These are phyloP conservation scores for Sonneratia caseolaris DNA, from an alignment of 345 rosid species.

Conservation along the genomic window DNA sequence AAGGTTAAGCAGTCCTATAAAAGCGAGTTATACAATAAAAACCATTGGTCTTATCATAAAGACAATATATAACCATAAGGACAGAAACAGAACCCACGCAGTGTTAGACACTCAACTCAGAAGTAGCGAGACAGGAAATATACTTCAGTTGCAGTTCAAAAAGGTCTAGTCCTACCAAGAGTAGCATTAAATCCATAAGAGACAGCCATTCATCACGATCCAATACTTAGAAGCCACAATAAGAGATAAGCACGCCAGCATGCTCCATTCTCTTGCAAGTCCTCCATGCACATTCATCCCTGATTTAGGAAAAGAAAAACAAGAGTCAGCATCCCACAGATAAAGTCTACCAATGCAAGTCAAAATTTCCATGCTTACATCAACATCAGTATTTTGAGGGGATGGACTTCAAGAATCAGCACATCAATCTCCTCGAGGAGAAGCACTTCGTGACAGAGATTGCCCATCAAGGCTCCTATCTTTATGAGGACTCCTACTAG, in stretches of 20 bases:
- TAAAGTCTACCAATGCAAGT: not conserved
- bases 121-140: not conserved
- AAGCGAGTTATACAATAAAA: constrained; percentile 1
- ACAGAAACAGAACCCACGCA: not conserved
- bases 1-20: not conserved
- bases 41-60: constrained; percentile 1
- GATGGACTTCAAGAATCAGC: constrained; percentile 22
- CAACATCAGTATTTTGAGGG: constrained; percentile 5
- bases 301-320: not conserved
- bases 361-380: constrained; percentile 3
- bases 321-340: constrained; percentile 5
- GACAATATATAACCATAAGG: not conserved
- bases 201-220: constrained; percentile 3
- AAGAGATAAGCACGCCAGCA: constrained; percentile 2
- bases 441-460: constrained; percentile 19
- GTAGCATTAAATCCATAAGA: constrained; percentile 6
- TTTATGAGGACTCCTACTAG: constrained; percentile 26
- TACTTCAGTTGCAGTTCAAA: not conserved
- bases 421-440: constrained; percentile 19
- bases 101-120: not conserved
- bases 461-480: constrained; percentile 17
- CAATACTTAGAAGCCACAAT: constrained; percentile 3
- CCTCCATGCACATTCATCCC: not conserved
- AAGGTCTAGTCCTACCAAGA: constrained; percentile 9
- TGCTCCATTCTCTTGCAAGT: not conserved